Conservation (phyloP, 2,329 filamentous ascomycete genomes). For the Xylaria arbuscula region DNA sequence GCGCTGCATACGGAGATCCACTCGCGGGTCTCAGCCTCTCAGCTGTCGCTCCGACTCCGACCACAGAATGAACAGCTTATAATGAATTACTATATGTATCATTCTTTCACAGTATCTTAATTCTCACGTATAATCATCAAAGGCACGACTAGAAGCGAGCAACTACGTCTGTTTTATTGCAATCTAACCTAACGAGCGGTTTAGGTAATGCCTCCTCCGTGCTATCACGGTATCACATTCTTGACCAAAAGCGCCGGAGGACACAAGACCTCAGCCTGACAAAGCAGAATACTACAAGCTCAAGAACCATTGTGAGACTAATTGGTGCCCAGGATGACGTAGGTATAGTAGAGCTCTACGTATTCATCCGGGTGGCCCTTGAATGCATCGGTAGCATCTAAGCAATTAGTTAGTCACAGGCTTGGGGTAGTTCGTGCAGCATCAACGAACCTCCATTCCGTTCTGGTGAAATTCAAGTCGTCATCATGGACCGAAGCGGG, state of each 20-base stretch:
- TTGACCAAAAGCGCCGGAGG: conserved; percentile 28
- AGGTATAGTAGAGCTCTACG: conserved; percentile 5
- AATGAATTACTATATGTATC: background rate
- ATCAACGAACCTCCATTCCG: conserved; percentile 46
- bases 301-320: conserved; percentile 32
- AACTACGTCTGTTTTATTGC: conserved; percentile 39
- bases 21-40: conserved; percentile 2
- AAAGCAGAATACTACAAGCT: conserved; percentile 42
- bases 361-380: conserved; percentile 23
- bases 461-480: conserved; percentile 58
- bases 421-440: background rate
- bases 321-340: conserved; percentile 10
- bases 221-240: conserved; percentile 34
- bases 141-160: conserved; percentile 35
- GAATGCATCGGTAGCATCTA: conserved; percentile 26
- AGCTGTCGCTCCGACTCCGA: too few relatives aligned
- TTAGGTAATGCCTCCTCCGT: conserved; percentile 33
- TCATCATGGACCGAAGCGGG: conserved; percentile 76
- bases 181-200: conserved; percentile 42
- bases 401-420: conserved; percentile 16
- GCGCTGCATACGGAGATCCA: conserved; percentile 28
- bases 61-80: background rate
- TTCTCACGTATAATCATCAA: background rate
- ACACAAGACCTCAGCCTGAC: conserved; percentile 30
- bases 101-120: background rate